These are phyloP conservation scores for Friedmanniomyces endolithicus DNA, from an alignment of 495 filamentous ascomycete species.

Conservation along the genomic window DNA sequence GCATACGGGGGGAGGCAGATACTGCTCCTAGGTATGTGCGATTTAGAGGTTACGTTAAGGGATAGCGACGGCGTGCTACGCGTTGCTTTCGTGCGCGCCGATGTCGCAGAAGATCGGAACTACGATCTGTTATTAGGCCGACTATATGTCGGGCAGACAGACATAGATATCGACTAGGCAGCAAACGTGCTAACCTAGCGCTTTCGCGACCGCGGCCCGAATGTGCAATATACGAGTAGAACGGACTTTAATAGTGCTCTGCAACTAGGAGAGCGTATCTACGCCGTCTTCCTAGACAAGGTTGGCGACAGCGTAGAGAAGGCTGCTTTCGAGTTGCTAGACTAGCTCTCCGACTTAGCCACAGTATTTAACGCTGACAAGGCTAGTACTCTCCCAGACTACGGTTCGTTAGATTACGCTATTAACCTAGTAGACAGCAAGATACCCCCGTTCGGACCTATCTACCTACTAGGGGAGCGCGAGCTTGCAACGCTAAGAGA, in stretches of 20 bases:
- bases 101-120: not conserved
- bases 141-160: not conserved
- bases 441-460: not conserved
- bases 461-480: not conserved
- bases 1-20: not conserved
- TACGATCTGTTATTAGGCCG: not conserved
- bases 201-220: not conserved
- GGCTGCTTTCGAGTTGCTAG: not conserved
- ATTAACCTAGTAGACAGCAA: not conserved
- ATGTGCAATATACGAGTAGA: not conserved
- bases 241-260: not conserved
- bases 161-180: not conserved
- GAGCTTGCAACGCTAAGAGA: not conserved
- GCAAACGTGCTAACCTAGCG: not conserved
- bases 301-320: not conserved
- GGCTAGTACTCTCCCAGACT: not conserved
- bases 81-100: not conserved
- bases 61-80: not conserved
- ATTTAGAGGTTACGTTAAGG: not conserved
- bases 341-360: not conserved
- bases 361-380: too few relatives aligned
- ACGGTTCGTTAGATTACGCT: not conserved
- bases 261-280: not conserved
- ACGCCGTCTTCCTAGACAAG: not conserved
- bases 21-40: not conserved